Base-by-base conservation (phyloP, 148 eudicot genomes). In the Beta vulgaris region DNA sequence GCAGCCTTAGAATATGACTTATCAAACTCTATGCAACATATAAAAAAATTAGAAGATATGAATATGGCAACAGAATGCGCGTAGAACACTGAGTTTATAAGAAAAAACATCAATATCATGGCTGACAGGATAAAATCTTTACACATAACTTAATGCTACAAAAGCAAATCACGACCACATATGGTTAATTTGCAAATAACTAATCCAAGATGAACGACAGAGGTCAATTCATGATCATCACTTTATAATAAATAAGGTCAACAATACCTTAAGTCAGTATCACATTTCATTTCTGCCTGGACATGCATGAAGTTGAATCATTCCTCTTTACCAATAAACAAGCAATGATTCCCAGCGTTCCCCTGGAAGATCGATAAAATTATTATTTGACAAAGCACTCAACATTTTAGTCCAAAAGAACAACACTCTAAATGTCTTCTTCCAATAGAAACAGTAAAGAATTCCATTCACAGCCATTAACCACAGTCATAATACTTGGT, bases 251-350 rank as follows among this genome's bases (percentile, higher is more conserved):
- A 49, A 61, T 63, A 40, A 3, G 55, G 43, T 58, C 69, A 67
- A 32, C 6, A 3, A 44, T 79, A 74, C 77, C 82, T 79, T 64
- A 59, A 9, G 51, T 43, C 71, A 64, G 46, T 53, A 11, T 72
- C 66, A 51, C 39, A 51, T n/a, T 64, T 40, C 18, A 37, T 31
- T 55, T 63, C 51, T 39, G 28, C 70, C 76, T 3, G 31, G 29
- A 42, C 72, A 40, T 23, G 82, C 73, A 49, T n/a, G 35, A 7
- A 79, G 31, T 59, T 58, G 77, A 65, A 34, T 25, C 10, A 32
- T 8, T 68, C 69, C 44, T 72, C 26, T 37, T 53, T 37, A 7
- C 31, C 11, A 29, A 37, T 29, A 44, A 28, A 73, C 25, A 58
- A 44, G 69, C 26, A 40, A 28, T 35, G 35, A n/a, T 31, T 68